phyloP scores from a whole-genome alignment of 371 early-diverging fungal species.

The Capniomyces stellatus region DNA sequence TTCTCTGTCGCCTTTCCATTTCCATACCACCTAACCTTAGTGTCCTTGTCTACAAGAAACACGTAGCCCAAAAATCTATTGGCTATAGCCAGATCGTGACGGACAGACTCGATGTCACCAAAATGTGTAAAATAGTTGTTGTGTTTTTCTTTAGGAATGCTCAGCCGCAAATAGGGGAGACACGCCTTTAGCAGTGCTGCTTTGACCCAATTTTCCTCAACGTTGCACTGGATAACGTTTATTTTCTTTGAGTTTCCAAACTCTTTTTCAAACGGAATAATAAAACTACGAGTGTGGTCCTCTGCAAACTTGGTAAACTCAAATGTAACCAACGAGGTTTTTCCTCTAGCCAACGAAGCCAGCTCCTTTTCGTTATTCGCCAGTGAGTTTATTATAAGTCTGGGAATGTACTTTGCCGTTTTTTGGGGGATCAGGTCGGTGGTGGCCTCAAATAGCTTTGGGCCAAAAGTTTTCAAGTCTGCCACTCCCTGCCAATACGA shows the following conservation, averaged over 20 bases:
- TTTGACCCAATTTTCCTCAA: conserved; percentile 26
- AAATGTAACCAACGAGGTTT: conserved; percentile 15
- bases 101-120: conserved; percentile 16
- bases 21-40: conserved; percentile 24
- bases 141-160: conserved; percentile 13
- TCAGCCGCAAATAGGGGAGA: conserved; percentile 11
- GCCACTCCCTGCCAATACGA: conserved; percentile 24
- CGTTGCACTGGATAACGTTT: conserved; percentile 15
- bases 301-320: conserved; percentile 25
- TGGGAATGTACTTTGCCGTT: conserved; percentile 17
- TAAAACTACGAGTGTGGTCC: conserved; percentile 19
- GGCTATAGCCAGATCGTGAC: conserved; percentile 17
- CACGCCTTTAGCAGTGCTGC: conserved; percentile 18
- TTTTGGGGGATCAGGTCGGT: conserved; percentile 12
- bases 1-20: conserved; percentile 18
- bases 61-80: conserved; percentile 23
- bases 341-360: conserved; percentile 10
- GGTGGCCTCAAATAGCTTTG: conserved; percentile 22
- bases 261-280: conserved; percentile 9
- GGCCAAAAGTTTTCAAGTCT: conserved; percentile 23
- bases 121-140: conserved; percentile 20
- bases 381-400: conserved; percentile 15
- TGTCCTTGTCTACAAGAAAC: conserved; percentile 17
- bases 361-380: conserved; percentile 8
- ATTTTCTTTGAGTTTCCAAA: conserved; percentile 6